Conservation (phyloP, 2,329 filamentous ascomycete genomes). For the Verruconis gallopava region DNA sequence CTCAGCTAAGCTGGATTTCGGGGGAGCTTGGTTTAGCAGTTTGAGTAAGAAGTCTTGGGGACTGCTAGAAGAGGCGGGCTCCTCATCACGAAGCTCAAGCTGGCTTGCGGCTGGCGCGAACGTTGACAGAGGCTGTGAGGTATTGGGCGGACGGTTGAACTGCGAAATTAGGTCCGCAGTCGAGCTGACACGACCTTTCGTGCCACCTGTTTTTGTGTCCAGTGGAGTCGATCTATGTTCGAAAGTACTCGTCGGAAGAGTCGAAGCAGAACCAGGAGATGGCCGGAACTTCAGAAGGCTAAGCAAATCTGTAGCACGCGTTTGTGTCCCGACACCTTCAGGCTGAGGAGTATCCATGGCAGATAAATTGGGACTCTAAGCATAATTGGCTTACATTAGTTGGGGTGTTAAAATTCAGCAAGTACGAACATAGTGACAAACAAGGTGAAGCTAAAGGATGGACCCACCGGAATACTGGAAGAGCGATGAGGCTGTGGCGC, state of each 20-base stretch:
- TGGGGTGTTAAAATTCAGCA: constrained; percentile 1
- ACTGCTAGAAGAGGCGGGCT: constrained; percentile 36
- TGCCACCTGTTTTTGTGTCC: constrained; percentile 15
- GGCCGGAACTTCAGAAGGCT: constrained; percentile 54
- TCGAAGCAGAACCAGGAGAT: constrained; percentile 5
- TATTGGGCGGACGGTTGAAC: constrained; percentile 36
- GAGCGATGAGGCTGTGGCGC: constrained; percentile 43
- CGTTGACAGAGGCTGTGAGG: constrained; percentile 16
- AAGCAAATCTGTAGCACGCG: constrained; percentile 45
- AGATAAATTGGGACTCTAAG: constrained; percentile 38
- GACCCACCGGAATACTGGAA: constrained; percentile 37
- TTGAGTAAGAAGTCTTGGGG: constrained; percentile 79
- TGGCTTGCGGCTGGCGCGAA: constrained; percentile 20
- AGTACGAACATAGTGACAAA: not conserved
- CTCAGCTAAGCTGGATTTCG: constrained; percentile 18
- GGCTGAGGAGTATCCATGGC: constrained; percentile 29
- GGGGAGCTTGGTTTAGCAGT: constrained; percentile 65
- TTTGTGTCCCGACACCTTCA: constrained; percentile 22
- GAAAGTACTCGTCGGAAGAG: not conserved
- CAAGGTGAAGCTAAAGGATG: not conserved
- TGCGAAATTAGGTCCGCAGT: constrained; percentile 45
- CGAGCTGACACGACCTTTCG: constrained; percentile 31
- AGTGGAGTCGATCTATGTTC: constrained; percentile 15
- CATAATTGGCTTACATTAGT: not conserved
- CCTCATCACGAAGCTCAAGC: constrained; percentile 14